Conservation (phyloP, 768 basidiomycete genomes). For the Cytidiella melzeri region DNA sequence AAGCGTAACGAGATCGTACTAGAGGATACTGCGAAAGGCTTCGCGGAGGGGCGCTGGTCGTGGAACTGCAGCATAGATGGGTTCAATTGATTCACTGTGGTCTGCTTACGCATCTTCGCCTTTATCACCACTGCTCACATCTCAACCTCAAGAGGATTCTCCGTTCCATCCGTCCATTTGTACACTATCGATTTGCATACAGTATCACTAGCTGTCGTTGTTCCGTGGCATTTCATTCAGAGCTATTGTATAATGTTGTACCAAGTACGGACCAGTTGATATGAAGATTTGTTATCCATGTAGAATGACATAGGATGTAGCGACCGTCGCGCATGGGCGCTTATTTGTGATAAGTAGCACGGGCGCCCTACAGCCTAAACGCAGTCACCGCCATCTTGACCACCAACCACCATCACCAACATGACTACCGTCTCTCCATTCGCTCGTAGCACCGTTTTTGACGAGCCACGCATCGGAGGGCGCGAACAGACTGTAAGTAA, state of each 20-base stretch:
- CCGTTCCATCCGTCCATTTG: background rate
- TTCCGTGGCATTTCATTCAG: no score
- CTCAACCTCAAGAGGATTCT: background rate
- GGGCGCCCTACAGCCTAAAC: background rate
- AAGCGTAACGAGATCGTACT: conserved; percentile 94
- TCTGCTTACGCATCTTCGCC: background rate
- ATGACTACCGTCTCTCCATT: conserved; percentile 39
- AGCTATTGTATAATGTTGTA: no score
- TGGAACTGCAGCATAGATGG: conserved; percentile 75
- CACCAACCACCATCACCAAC: background rate
- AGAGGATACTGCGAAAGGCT: conserved; percentile 90
- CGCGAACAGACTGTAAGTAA: conserved; percentile 34
- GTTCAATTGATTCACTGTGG: conserved; percentile 39
- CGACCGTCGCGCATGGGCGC: background rate
- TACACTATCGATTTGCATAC: background rate
- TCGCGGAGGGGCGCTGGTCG: conserved; percentile 77
- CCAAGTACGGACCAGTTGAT: background rate
- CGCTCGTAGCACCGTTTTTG: conserved; percentile 34
- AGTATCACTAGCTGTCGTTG: background rate
- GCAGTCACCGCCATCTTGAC: conserved; percentile 3
- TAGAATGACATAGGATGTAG: no score
- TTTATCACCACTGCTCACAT: background rate
- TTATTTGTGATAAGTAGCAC: background rate
- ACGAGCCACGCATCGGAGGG: conserved; percentile 30
- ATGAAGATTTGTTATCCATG: no score